phyloP scores from a whole-genome alignment of 192 early-diverging fungal species.

The Dissophora globulifera region DNA sequence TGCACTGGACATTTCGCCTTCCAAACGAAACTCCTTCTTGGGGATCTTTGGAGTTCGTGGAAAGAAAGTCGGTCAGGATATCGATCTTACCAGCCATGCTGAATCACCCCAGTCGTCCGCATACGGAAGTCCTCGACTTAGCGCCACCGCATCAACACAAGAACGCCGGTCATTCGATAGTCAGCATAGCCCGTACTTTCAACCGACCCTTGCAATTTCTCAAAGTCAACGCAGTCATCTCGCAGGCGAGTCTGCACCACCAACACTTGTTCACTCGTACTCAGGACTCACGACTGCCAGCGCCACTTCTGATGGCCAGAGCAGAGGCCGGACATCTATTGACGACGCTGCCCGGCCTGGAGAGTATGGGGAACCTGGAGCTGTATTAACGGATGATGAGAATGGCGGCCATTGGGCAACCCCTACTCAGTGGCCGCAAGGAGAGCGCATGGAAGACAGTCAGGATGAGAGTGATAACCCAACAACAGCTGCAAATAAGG shows the following conservation, averaged over 20 bases:
- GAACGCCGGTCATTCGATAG: conserved; percentile 33
- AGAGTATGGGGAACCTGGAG: neutral
- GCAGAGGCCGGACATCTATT: neutral
- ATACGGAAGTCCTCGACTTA: conserved; percentile 15
- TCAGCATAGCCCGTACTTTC: conserved; percentile 14
- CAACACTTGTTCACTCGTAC: neutral
- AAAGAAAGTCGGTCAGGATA: conserved; percentile 31
- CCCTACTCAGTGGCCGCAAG: conserved; percentile 26
- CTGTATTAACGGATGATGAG: conserved; percentile 18
- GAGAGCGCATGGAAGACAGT: conserved; percentile 44
- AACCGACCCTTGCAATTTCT: neutral
- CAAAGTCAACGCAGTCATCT: conserved; percentile 2
- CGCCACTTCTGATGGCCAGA: neutral
- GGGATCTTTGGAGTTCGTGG: conserved; percentile 28
- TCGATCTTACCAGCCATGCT: neutral
- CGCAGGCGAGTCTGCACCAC: neutral
- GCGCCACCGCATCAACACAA: conserved; percentile 3
- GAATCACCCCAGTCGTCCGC: conserved; percentile 23
- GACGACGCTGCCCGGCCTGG: conserved; percentile 1
- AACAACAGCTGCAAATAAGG: conserved; percentile 20
- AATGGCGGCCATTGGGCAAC: conserved; percentile 8
- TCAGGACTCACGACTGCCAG: neutral
- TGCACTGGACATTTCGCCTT: neutral
- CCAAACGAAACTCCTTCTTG: conserved; percentile 32
- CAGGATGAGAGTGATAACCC: conserved; percentile 43